Evolutionary conservation across 352 stramenopile genomes (phyloP), one percentile per base, ranked within the genome.

Genomic region (Aphanomyces cochlioides): DNA sequence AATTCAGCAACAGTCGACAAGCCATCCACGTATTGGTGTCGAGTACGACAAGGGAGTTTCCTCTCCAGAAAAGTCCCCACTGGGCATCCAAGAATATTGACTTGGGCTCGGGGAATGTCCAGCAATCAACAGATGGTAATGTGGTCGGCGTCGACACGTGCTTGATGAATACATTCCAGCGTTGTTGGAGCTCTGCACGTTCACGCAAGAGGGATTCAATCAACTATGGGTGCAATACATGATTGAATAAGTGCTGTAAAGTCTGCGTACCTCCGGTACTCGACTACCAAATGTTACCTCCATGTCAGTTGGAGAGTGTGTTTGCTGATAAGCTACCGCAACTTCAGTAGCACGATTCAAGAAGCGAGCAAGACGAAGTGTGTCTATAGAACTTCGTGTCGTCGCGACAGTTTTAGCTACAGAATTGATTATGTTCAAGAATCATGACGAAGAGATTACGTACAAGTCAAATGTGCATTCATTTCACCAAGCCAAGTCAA

Each of bases 231-330:
- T 2, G 28, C 28, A 28, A 28, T 0, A 28, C 28, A 28, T 28
- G 28, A 28, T 28, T 28, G 28, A 28, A 53, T 53, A 53, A n/a
- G 2, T 15, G 45, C 1, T 53, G 45, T 53, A 53, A n/a, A 53
- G 13, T 53, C 6, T 12, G 3, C 54, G 3, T 43, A 70, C 64
- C 10, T 60, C 28, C 2, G 64, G 34, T 15, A 70, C 47, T 19
- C 40, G 54, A 41, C 47, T 70, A 12, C 64, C 64, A 47, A 70
- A 70, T 8, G 64, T 70, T 21, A 63, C 13, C 28, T 70, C 64
- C 4, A 70, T 63, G 10, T 60, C 37, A 7, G 45, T 3, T 3
- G 64, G 10, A 12, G 40, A 40, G 36, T 47, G 15, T 36, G 21
- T 54, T 5, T 21, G 37, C 19, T 43, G 64, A 40, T 37, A 61